Conservation (phyloP, 2,329 filamentous ascomycete genomes). For the Aspergillus sp. region DNA sequence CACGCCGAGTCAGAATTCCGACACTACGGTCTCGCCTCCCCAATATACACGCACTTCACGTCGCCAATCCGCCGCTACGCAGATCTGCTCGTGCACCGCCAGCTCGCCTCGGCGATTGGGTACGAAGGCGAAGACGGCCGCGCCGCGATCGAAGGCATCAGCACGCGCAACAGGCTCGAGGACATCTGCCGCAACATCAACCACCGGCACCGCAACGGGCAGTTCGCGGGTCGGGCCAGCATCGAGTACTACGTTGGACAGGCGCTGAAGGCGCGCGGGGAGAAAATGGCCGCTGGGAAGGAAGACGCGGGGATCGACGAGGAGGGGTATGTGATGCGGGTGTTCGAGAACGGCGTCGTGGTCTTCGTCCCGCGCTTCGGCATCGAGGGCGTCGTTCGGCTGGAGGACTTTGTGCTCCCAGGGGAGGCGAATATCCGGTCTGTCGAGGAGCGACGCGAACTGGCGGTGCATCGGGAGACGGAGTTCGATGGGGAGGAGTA, state of each 20-base stretch:
- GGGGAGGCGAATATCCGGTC: conserved; percentile 38
- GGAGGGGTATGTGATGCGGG: conserved; percentile 91
- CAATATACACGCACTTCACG: conserved; percentile 98
- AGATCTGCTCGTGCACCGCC: conserved; percentile 87
- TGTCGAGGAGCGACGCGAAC: conserved; percentile 23
- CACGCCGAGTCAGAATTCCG: conserved; percentile 90
- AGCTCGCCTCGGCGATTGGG: conserved; percentile 88
- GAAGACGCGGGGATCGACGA: conserved; percentile 52
- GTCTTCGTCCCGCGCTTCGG: conserved; percentile 94
- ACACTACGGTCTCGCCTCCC: conserved; percentile 90
- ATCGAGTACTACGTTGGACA: conserved; percentile 98
- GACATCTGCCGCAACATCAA: conserved; percentile 98
- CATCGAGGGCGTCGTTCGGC: conserved; percentile 80
- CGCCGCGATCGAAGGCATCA: conserved; percentile 71
- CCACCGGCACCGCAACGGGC: conserved; percentile 89
- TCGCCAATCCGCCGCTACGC: conserved; percentile 94
- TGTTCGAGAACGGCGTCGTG: conserved; percentile 95
- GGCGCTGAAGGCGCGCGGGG: conserved; percentile 66
- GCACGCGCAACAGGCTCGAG: conserved; percentile 76
- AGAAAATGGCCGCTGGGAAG: conserved; percentile 29
- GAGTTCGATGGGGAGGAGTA: conserved; percentile 83
- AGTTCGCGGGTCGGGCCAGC: conserved; percentile 85
- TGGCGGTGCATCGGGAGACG: conserved; percentile 52
- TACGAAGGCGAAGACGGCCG: conserved; percentile 52
- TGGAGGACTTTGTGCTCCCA: conserved; percentile 69